Evolutionary conservation across 225 moss, liverwort and hornwort genomes (phyloP), one percentile per base, ranked within the genome.

Genomic region (Straminergon stramineum): DNA sequence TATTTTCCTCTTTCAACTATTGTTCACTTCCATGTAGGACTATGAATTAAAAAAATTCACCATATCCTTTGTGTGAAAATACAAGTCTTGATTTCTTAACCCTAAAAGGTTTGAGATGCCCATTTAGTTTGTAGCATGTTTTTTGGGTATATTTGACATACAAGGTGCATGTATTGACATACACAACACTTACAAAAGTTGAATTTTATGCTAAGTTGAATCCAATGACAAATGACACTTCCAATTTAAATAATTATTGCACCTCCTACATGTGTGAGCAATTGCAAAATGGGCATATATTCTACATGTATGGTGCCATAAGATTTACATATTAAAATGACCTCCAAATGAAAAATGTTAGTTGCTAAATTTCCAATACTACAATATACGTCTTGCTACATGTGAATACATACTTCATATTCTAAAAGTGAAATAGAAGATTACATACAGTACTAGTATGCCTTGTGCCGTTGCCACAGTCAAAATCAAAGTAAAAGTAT

Each of bases 141-240:
- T 71, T 22, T 41, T 41, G 26, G 13, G 4, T 15, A 1, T 75
- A 75, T 51, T 75, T 75, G 31, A 48, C 5, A 19, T 19, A 52
- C 4, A 19, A 32, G 12, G 32, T 19, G 32, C 2, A 20, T 12
- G 2, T 13, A 32, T 51, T 51, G 13, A 32, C 0, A 0, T 7
- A 75, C 20, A 32, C 13, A 75, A 32, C 7, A 32, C 0, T 75
- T 12, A 20, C 7, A 32, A 32, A 13, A 12, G 3, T 2, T 51
- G 1, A 4, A 20, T 12, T 51, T 30, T 51, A 51, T 51, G 1
- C 0, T 75, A 4, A 75, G 32, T 0, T 0, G 0, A 1, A 52
- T 32, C 32, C 32, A 45, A 74, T 45, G 45, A 17, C 10, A 74
- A n/a, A 45, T 28, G 5, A 32, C 2, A 32, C 7, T 52, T 32